Conservation (phyloP, 2,329 filamentous ascomycete species). For the Colletotrichum tabaci region DNA sequence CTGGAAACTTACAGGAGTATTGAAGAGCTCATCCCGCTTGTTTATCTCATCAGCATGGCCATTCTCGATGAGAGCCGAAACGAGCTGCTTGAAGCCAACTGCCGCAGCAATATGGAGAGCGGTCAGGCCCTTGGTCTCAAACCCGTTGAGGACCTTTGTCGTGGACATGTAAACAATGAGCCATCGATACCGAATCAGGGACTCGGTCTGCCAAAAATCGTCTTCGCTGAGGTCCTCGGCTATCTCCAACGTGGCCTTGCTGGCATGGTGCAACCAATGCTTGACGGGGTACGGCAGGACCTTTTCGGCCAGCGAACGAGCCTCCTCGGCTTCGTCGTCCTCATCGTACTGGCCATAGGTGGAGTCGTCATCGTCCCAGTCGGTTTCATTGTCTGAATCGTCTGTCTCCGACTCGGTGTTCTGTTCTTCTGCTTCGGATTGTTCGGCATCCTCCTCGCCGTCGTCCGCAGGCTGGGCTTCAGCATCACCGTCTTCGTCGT, state of each 20-base stretch:
- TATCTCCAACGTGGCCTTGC: constrained; percentile 59
- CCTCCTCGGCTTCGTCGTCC: constrained; percentile 48
- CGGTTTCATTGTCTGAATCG: constrained; percentile 24
- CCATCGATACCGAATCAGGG: constrained; percentile 56
- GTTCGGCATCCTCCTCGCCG: constrained; percentile 24
- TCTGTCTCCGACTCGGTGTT: constrained; percentile 37
- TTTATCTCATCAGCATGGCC: constrained; percentile 54
- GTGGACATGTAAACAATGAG: constrained; percentile 53
- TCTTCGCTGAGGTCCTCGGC: constrained; percentile 57
- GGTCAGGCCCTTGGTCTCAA: constrained; percentile 49
- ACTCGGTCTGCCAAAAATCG: constrained; percentile 57
- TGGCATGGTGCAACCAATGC: constrained; percentile 58
- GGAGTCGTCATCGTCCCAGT: constrained; percentile 31
- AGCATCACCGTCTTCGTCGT: constrained; percentile 9
- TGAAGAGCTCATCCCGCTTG: constrained; percentile 48
- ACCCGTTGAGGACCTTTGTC: constrained; percentile 50
- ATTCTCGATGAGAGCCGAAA: constrained; percentile 55
- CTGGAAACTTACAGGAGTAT: constrained; percentile 52
- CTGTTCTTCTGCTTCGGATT: constrained; percentile 13
- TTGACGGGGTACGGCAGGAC: constrained; percentile 57
- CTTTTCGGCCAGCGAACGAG: constrained; percentile 45
- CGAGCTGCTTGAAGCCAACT: constrained; percentile 56
- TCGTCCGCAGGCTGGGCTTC: constrained; percentile 3
- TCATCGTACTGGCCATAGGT: constrained; percentile 42
- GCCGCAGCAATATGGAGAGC: constrained; percentile 57